Base-by-base conservation (phyloP, 371 early-diverging fungal genomes). In the Mucor velutinosus region DNA sequence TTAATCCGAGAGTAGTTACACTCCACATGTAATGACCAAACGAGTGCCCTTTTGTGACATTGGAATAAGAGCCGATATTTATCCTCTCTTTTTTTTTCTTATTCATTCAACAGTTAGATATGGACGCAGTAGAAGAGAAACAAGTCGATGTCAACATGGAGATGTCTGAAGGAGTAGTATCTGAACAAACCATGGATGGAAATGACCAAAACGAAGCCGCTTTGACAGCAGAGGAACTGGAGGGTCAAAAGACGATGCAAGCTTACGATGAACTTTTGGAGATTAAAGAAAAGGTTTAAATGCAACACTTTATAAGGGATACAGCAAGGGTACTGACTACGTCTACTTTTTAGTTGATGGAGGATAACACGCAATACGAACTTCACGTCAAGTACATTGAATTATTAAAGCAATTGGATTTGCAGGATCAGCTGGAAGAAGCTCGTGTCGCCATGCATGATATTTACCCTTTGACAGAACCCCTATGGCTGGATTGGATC, bases 401-500 rank as follows among this genome's bases (percentile, higher is more conserved):
- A 14, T 30, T 72, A 8, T 61, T 78, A 15, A 68, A 72, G 23
- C 39, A 68, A 60, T 62, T 67, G 7, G 71, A 69, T 29, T 64
- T 81, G 58, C 60, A 73, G 0, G 86, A 87, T 1, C 73, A 82
- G 49, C 78, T 89, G 7, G 81, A 87, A 12, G 53, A 39, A 1
- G 88, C 89, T 4, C 75, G 91, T 27, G 62, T 81, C 45, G 41
- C 71, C 10, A 86, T 90, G 87, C 84, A 84, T 43, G 69, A 75
- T n/a, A 51, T 86, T 1, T 90, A 81, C 69, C 89, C 91, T 17
- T 58, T 90, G 12, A 66, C 84, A 12, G 88, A 88, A 82, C 73
- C 69, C 8, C 55, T 91, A 68, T 91, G 90, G 90, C 58, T 87
- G 23, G 87, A 87, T 59, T 91, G 92, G 92, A 81, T 90, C 64